Evolutionary conservation across 1,284 basidiomycete genomes (phyloP), one percentile per base, ranked within the genome.

Genomic region (Sphagnurus paluster): DNA sequence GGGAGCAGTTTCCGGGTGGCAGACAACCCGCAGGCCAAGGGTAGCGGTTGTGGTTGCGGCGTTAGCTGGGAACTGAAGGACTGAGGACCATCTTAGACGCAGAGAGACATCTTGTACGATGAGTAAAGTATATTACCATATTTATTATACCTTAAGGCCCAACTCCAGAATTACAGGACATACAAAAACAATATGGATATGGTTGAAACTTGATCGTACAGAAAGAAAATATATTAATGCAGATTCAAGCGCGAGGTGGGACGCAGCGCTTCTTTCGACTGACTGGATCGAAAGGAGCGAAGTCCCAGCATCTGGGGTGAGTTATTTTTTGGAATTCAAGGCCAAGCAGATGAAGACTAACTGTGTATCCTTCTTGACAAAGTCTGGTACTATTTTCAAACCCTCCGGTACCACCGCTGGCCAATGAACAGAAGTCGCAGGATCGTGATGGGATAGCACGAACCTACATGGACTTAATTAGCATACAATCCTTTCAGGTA

Each of bases 11-110:
- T 96, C 62, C 75, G 85, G 13, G 71, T 96, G 3, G 61, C 76
- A 13, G 81, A 87, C 14, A 96, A 95, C 55, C 93, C 93, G 3
- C 87, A 90, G 64, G 83, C 91, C 0, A 87, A 90, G 54, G 90
- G 90, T 0, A 79, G 74, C 45, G 91, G 91, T 0, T 95, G 93
- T 54, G 93, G 93, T 1, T 96, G 93, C 60, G 92, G 93, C 20
- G 84, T 94, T 36, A 94, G 91, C 64, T 93, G 90, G 90, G 91
- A 93, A 59, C 71, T 91, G 39, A 90, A 88, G 62, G 67, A 74
- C 28, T 81, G 67, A 52, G 13, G n/a, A 33, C 8, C 21, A 44
- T 35, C n/a, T 29, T 21, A 28, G 23, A 24, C 30, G 7, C 30
- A 25, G 25, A 37, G 23, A 25, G 17, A 20, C 11, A 16, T 5